Percentiles rank a stretch among this genome's conserved stretches.
Evolutionary conservation across 2,329 filamentous ascomycete genomes (phyloP).

Genomic region (Epichloe bromicola): DNA sequence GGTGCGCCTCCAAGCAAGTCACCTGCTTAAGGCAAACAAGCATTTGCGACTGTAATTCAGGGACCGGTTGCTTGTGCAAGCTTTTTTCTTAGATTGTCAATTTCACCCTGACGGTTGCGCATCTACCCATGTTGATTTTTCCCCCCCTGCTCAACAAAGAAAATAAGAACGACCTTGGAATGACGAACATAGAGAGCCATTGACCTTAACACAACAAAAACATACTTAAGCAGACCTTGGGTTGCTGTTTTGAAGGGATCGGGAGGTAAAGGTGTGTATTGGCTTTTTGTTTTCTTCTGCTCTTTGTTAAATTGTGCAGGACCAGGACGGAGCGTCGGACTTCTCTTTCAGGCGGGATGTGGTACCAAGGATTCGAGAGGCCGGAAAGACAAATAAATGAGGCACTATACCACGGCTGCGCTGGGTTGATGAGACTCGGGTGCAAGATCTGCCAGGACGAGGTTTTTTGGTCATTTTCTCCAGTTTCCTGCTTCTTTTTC

Average conservation of each 20-base stretch:
- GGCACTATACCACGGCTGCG: slow-evolving; percentile 22
- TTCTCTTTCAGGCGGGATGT: slow-evolving; percentile 23
- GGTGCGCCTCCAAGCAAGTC: slow-evolving; percentile 45
- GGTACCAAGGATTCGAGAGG: slow-evolving; percentile 17
- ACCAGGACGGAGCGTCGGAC: slow-evolving; percentile 27
- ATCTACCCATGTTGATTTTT: slow-evolving; percentile 15
- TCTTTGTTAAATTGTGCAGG: slow-evolving; percentile 4
- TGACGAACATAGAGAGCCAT: slow-evolving; percentile 33
- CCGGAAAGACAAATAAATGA: slow-evolving; percentile 29
- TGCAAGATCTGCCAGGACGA: slow-evolving; percentile 18
- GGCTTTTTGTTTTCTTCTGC: slow-evolving; percentile 17
- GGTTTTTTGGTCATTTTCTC: slow-evolving; percentile 2
- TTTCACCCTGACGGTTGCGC: slow-evolving; percentile 10
- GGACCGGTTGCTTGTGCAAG: slow-evolving; percentile 14
- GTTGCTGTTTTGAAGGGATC: slow-evolving; percentile 25
- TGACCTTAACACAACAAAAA: slow-evolving; percentile 26
- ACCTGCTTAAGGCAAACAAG: slow-evolving; percentile 32
- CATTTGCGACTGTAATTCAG: background rate
- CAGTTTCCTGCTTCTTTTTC: background rate
- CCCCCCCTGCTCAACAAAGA: slow-evolving; percentile 12
- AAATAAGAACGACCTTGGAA: slow-evolving; percentile 24
- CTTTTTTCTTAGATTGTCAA: slow-evolving; percentile 15
- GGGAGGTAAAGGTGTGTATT: slow-evolving; percentile 23
- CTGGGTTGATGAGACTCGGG: slow-evolving; percentile 20
- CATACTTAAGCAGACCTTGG: slow-evolving; percentile 26